Evolutionary conservation across 1,284 basidiomycete genomes (phyloP).

Genomic region (Puccinia horiana): DNA sequence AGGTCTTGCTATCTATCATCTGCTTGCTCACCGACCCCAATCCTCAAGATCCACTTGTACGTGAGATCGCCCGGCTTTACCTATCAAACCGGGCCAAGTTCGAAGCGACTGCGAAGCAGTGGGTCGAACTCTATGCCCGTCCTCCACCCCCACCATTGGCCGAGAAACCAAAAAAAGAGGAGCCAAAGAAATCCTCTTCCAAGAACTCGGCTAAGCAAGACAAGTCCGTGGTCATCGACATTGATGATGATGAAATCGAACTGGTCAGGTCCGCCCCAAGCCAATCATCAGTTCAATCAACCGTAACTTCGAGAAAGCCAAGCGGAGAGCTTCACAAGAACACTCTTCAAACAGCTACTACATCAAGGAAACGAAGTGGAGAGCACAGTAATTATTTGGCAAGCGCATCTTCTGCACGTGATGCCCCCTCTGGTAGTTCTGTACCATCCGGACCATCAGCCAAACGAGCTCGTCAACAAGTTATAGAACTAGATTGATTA

Average conservation of each 20-base stretch:
- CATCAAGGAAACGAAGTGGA: not conserved
- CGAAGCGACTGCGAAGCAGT: slow-evolving; percentile 17
- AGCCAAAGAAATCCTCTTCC: not conserved
- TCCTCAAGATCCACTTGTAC: slow-evolving; percentile 23
- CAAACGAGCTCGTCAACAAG: not conserved
- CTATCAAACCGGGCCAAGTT: not conserved
- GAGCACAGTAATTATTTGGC: not conserved
- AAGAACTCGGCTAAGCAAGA: not conserved
- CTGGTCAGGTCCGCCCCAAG: not conserved
- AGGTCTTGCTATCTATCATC: slow-evolving; percentile 37
- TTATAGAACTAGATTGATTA: slow-evolving; percentile 1
- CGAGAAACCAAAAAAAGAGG: not conserved
- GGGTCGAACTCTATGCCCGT: slow-evolving; percentile 19
- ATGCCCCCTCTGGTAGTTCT: not conserved
- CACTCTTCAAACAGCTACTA: not conserved
- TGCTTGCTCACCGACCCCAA: slow-evolving; percentile 36
- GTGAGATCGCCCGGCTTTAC: slow-evolving; percentile 25
- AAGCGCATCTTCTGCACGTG: not conserved
- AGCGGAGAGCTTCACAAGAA: not conserved
- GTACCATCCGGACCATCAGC: not conserved
- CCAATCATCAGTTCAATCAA: not conserved
- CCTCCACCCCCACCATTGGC: not conserved
- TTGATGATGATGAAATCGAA: slow-evolving; percentile 7
- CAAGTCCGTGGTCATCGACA: not conserved
- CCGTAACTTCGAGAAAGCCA: not conserved